Evolutionary conservation across 1,284 basidiomycete genomes (phyloP).

Genomic region (Cutaneotrichosporon cyanovorans): DNA sequence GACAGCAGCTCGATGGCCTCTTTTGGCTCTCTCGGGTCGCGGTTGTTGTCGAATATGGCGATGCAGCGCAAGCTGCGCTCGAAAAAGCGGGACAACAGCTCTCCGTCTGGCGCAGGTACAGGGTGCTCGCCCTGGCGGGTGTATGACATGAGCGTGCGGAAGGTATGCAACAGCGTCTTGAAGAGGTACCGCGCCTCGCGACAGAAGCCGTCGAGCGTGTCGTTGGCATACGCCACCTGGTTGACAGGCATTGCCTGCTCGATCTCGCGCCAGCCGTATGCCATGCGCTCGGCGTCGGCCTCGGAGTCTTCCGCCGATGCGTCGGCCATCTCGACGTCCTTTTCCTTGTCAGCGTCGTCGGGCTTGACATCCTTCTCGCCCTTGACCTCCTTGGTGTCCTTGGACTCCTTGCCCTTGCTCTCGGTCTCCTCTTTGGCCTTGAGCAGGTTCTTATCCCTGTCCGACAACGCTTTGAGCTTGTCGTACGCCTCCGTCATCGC

Average conservation of each 20-base stretch:
- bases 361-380: conserved; percentile 28
- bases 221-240: conserved; percentile 62
- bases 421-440: conserved; percentile 35
- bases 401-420: conserved; percentile 1
- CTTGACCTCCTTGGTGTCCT: conserved; percentile 43
- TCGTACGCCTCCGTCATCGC: conserved; percentile 63
- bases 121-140: conserved; percentile 73
- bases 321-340: conserved; percentile 16
- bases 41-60: conserved; percentile 65
- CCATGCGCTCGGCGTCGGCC: conserved; percentile 24
- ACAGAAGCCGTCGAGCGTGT: conserved; percentile 66
- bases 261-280: conserved; percentile 52
- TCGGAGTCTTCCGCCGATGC: conserved; percentile 18
- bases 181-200: conserved; percentile 76
- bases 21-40: conserved; percentile 70
- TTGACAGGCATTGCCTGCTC: conserved; percentile 73
- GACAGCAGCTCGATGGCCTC: conserved; percentile 84
- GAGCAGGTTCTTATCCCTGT: conserved; percentile 39
- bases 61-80: conserved; percentile 77
- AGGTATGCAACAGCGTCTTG: conserved; percentile 81
- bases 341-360: neutral
- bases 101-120: conserved; percentile 65
- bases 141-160: conserved; percentile 71
- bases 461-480: conserved; percentile 37
- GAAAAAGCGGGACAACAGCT: conserved; percentile 78